Base-by-base conservation (phyloP, 441 rosid genomes). In the Populus trichocarpa region DNA sequence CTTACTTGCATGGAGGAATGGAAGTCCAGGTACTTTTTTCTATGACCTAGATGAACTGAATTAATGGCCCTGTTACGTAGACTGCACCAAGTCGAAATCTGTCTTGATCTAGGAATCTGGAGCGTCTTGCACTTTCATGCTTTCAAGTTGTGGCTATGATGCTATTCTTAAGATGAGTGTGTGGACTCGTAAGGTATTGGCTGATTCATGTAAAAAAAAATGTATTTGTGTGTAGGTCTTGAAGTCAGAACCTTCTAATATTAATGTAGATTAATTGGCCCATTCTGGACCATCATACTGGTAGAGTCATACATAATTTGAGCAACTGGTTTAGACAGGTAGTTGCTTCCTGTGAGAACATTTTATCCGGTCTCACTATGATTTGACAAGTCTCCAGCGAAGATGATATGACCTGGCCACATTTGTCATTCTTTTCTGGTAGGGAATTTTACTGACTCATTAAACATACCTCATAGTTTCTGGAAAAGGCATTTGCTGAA, bases 111-210 rank as follows among this genome's bases (percentile, higher is more conserved):
- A 14, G 64, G 63, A 57, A 22, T 35, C 3, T 50, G 61, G 57
- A 50, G 20, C 20, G 20, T 50, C 6, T 50, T 50, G 20, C n/a
- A 50, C 57, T 5, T 50, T 14, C 57, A 14, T 50, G 57, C 57
- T 50, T 50, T 7, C 87, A 72, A 77, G 85, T 84, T 40, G 74
- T 83, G 7, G 82, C 84, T 16, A 46, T 89, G 71, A 86, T 95
- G 61, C 85, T 96, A 2, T 95, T 98, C 98, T 81, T 83, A 75
- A 86, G 80, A 78, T 82, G 98, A 70, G 84, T 93, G 5, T 46
- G n/a, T 14, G n/a, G 20, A 50, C 57, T 16, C 59, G 5, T 3
- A 32, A 11, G 77, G 53, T 61, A 23, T 78, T 26, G 71, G 71
- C 16, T 59, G 46, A n/a, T 35, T 33, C 35, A 0, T 46, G 57